Conservation (phyloP, 2,329 filamentous ascomycete genomes). For the Mycogone perniciosa region DNA sequence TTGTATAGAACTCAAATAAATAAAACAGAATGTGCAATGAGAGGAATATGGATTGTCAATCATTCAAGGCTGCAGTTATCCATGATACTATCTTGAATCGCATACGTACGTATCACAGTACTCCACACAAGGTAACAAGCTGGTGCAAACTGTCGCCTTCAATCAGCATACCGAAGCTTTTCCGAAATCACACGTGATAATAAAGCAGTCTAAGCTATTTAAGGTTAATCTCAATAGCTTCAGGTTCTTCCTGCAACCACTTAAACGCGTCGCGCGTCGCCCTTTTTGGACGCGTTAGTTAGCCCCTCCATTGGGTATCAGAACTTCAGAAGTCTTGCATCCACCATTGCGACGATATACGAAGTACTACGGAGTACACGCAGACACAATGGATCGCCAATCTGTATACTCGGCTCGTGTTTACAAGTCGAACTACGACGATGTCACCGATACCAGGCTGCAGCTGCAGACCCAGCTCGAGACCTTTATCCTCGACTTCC, state of each 20-base stretch:
- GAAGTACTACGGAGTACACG: slow-evolving; percentile 2
- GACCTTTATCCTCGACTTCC: slow-evolving; percentile 88
- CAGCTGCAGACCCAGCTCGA: slow-evolving; percentile 75
- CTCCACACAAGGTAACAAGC: not conserved
- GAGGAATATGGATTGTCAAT: not conserved
- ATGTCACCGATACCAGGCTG: slow-evolving; percentile 60
- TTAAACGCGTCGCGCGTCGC: slow-evolving; percentile 23
- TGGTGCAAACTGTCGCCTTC: not conserved
- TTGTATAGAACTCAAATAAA: slow-evolving; percentile 1
- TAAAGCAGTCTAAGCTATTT: not conserved
- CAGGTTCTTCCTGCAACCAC: slow-evolving; percentile 23
- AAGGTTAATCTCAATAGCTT: not conserved
- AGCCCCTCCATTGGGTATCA: slow-evolving; percentile 20
- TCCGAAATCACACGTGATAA: slow-evolving; percentile 8
- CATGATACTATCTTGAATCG: not conserved
- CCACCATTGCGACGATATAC: slow-evolving; percentile 12
- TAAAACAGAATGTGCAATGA: not conserved
- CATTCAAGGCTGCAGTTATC: not conserved
- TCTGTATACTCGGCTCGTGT: slow-evolving; percentile 82
- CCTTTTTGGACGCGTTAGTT: slow-evolving; percentile 17
- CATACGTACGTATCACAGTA: not conserved
- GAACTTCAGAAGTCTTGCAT: slow-evolving; percentile 15
- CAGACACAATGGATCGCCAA: slow-evolving; percentile 68
- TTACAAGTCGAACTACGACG: slow-evolving; percentile 60
- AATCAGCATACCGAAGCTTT: not conserved